These are phyloP conservation scores for Ceraceosorus bombacis DNA, from an alignment of 1,284 basidiomycete species.

Conservation along the genomic window DNA sequence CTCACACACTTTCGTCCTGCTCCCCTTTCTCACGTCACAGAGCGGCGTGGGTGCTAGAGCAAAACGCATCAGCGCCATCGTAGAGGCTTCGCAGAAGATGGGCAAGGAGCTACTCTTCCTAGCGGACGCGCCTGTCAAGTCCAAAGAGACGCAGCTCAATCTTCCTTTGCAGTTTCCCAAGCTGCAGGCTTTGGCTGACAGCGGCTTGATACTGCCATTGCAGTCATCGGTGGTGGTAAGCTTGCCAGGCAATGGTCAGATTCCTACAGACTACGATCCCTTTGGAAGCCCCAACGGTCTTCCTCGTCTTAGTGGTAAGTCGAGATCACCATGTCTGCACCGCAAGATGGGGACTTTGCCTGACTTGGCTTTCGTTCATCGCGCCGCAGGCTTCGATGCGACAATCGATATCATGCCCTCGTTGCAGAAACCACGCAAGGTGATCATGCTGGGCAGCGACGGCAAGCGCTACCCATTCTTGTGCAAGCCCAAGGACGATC, in stretches of 20 bases:
- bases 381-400: conserved; percentile 54
- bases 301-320: conserved; percentile 67
- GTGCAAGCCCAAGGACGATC: conserved; percentile 94
- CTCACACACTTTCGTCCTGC: not conserved
- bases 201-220: conserved; percentile 59
- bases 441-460: conserved; percentile 75
- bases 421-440: conserved; percentile 82
- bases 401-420: conserved; percentile 87
- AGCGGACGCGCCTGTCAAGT: conserved; percentile 37
- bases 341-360: too few relatives aligned
- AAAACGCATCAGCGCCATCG: conserved; percentile 8
- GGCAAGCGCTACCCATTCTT: conserved; percentile 83
- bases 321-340: too few relatives aligned
- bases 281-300: conserved; percentile 62
- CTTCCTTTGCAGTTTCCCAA: conserved; percentile 33
- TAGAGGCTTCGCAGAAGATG: conserved; percentile 33
- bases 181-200: conserved; percentile 23
- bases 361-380: conserved; percentile 20
- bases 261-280: conserved; percentile 64
- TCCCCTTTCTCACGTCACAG: too few relatives aligned
- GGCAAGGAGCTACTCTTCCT: conserved; percentile 42
- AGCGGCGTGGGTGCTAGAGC: too few relatives aligned
- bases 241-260: conserved; percentile 54
- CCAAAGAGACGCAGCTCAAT: conserved; percentile 22
- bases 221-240: conserved; percentile 88